Conservation (phyloP, 306 rosid genomes). For the Cyclanthera cordifolia region DNA sequence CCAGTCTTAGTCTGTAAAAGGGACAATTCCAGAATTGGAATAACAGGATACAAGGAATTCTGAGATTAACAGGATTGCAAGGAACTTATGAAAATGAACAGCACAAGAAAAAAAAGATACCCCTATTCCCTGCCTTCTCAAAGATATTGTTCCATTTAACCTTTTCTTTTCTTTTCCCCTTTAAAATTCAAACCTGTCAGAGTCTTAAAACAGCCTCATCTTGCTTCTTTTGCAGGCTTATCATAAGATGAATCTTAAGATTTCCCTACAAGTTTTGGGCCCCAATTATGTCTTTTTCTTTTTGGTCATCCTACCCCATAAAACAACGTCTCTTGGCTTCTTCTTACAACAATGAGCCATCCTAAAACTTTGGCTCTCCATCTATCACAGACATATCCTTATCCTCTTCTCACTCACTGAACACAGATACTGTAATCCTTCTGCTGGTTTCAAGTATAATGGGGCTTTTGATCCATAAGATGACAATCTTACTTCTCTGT, state of each 20-base stretch:
- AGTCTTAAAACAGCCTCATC: constrained; percentile 67
- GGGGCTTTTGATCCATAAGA: constrained; percentile 38
- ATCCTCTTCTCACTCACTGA: neutral
- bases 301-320: constrained; percentile 49
- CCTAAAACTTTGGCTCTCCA: neutral
- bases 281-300: constrained; percentile 44
- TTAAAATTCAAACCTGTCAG: constrained; percentile 69
- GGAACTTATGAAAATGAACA: constrained; percentile 18
- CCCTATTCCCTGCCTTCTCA: constrained; percentile 70
- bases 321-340: constrained; percentile 32
- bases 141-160: constrained; percentile 66
- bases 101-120: constrained; percentile 30
- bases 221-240: constrained; percentile 67
- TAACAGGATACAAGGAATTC: neutral
- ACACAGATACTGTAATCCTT: constrained; percentile 11
- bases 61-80: no score
- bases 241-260: constrained; percentile 68
- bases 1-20: constrained; percentile 22
- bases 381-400: neutral
- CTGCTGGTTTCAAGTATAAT: constrained; percentile 21
- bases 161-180: constrained; percentile 21
- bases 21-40: constrained; percentile 26
- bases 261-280: constrained; percentile 50
- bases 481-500: constrained; percentile 37
- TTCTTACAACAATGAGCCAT: constrained; percentile 16